phyloP scores from a whole-genome alignment of 1,139 yeast species.

The Wickerhamomyces sp. region DNA sequence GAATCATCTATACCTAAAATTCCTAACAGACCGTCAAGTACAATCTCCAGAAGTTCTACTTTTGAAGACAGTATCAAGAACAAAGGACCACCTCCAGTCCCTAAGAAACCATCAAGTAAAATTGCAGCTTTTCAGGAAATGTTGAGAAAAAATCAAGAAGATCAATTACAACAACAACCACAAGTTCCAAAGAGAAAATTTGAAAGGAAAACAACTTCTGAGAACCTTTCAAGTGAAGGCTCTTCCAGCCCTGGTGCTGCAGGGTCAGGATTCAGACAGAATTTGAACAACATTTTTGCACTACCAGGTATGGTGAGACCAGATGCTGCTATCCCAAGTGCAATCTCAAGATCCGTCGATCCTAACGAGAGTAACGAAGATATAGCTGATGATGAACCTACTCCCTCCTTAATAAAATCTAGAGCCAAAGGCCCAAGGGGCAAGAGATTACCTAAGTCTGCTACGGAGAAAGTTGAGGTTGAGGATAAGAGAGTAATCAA shows the following conservation, averaged over 20 bases:
- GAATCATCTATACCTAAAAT: conserved; percentile 4
- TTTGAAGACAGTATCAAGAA: neutral
- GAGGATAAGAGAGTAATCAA: conserved; percentile 27
- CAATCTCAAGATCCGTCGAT: conserved; percentile 7
- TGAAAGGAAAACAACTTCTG: neutral
- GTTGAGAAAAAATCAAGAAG: conserved; percentile 46
- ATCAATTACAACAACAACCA: conserved; percentile 7
- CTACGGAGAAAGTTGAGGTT: conserved; percentile 44
- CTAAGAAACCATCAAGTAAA: conserved; percentile 70
- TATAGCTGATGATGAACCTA: conserved; percentile 6
- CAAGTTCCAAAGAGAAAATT: neutral
- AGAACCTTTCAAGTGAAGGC: conserved; percentile 6
- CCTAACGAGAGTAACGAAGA: conserved; percentile 13
- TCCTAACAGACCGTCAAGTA: conserved; percentile 3
- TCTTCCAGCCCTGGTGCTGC: neutral
- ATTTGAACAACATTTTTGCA: conserved; percentile 56
- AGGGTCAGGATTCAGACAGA: conserved; percentile 43
- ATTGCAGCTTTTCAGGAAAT: conserved; percentile 79
- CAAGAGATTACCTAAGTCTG: conserved; percentile 65
- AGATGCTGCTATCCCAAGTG: conserved; percentile 15
- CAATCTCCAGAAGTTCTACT: neutral
- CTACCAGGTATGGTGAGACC: conserved; percentile 57
- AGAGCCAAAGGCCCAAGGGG: conserved; percentile 79
- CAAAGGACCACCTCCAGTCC: conserved; percentile 59
- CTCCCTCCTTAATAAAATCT: conserved; percentile 36